Percentiles rank a stretch among this genome's conserved stretches.
These are phyloP conservation scores for Mimosa pudica DNA, from an alignment of 306 rosid genomes.

Conservation along the genomic window DNA sequence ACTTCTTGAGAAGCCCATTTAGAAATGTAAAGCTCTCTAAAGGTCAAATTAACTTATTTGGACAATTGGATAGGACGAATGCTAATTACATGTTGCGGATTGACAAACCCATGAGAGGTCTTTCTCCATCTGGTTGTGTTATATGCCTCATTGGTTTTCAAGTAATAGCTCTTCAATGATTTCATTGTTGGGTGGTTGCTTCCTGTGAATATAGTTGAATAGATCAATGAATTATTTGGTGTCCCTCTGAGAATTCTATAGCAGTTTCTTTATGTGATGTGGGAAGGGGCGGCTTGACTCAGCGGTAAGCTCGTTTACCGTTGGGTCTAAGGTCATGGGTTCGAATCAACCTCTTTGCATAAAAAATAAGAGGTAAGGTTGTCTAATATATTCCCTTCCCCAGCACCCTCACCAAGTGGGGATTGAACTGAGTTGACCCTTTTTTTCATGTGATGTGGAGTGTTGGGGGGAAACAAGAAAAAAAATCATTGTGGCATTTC, in stretches of 20 bases:
- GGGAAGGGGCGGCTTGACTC: too few species aligned
- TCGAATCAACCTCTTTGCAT: too few species aligned
- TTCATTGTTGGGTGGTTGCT: background rate
- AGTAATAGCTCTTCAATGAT: background rate
- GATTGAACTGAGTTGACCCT: too few species aligned
- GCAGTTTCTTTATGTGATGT: background rate
- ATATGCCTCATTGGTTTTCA: background rate
- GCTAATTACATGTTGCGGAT: background rate
- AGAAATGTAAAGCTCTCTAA: background rate
- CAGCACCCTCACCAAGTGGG: too few species aligned
- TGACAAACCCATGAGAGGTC: background rate
- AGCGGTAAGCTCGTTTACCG: too few species aligned
- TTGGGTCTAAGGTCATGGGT: too few species aligned
- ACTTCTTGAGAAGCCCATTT: background rate
- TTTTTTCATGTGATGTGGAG: background rate
- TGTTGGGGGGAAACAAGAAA: background rate
- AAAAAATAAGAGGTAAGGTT: too few species aligned
- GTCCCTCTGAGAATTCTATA: background rate
- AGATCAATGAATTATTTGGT: background rate
- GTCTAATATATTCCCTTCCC: too few species aligned
- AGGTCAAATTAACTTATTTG: conserved; percentile 1
- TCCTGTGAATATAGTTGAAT: background rate
- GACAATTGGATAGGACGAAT: background rate
- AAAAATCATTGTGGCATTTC: background rate
- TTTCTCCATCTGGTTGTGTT: background rate